Evolutionary conservation across 1,139 yeast species (phyloP).

Genomic region (Blastobotrys illinoisensis): DNA sequence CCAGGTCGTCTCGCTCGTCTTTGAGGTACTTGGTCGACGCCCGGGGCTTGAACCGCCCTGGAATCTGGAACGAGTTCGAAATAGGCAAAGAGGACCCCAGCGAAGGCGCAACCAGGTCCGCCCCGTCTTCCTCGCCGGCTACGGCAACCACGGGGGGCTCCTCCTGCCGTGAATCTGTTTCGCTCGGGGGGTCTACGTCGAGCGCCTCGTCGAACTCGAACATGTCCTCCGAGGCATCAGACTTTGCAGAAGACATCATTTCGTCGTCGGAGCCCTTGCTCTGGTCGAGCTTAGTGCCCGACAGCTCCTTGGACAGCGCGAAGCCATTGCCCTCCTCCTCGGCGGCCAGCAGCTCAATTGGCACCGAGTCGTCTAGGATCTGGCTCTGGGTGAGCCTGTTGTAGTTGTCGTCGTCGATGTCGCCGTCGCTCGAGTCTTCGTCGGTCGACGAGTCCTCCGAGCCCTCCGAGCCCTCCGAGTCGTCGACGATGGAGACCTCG

Average conservation of each 20-base stretch:
- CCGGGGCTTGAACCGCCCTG: constrained; percentile 15
- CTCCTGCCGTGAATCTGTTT: not conserved
- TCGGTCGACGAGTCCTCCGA: too few relatives aligned
- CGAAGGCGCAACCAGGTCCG: constrained; percentile 14
- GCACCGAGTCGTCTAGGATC: not conserved
- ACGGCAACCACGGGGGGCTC: constrained; percentile 2
- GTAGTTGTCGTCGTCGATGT: not conserved
- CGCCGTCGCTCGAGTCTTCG: constrained; percentile 8
- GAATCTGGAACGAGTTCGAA: constrained; percentile 4
- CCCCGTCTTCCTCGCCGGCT: not conserved
- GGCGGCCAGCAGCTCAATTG: not conserved
- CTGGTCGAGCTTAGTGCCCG: not conserved
- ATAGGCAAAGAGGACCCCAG: constrained; percentile 16
- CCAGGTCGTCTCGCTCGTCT: constrained; percentile 7
- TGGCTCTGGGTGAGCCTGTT: not conserved
- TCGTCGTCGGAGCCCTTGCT: not conserved
- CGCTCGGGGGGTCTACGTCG: constrained; percentile 4
- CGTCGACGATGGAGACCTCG: constrained; percentile 14
- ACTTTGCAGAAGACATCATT: not conserved
- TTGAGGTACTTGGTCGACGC: constrained; percentile 13
- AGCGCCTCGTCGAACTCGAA: constrained; percentile 26
- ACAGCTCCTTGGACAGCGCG: not conserved
- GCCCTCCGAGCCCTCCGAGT: too few relatives aligned
- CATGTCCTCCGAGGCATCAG: constrained; percentile 17
- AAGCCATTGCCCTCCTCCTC: not conserved